Evolutionary conservation across 2,329 filamentous ascomycete genomes (phyloP).

Genomic region (Lecanosticta acicola): DNA sequence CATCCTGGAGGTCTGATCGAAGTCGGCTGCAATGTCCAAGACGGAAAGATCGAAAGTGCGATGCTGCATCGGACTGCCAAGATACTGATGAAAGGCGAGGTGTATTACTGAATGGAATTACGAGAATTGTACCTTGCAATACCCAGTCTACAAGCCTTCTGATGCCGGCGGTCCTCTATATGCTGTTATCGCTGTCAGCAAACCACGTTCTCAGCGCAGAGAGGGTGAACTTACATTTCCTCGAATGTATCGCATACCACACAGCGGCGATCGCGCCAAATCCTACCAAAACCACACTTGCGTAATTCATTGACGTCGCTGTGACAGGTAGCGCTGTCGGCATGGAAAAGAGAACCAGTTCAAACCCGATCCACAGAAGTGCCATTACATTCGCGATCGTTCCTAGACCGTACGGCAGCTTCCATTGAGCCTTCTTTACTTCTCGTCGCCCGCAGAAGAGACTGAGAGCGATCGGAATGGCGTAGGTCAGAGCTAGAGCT

Average conservation of each 20-base stretch:
- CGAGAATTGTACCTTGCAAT: no score
- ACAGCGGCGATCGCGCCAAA: slow-evolving; percentile 37
- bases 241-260: slow-evolving; percentile 1
- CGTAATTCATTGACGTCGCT: slow-evolving; percentile 52
- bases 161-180: slow-evolving; percentile 1
- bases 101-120: slow-evolving; percentile 19
- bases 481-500: slow-evolving; percentile 51
- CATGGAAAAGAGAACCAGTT: slow-evolving; percentile 44
- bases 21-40: slow-evolving; percentile 24
- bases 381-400: slow-evolving; percentile 24
- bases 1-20: slow-evolving; percentile 28
- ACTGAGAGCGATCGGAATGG: slow-evolving; percentile 46
- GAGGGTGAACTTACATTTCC: not conserved
- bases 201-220: no score
- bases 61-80: slow-evolving; percentile 27
- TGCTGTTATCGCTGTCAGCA: not conserved
- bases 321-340: slow-evolving; percentile 52
- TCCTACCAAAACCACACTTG: slow-evolving; percentile 50
- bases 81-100: slow-evolving; percentile 29
- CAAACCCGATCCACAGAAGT: slow-evolving; percentile 25
- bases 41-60: slow-evolving; percentile 26
- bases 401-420: slow-evolving; percentile 31
- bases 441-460: slow-evolving; percentile 34
- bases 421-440: slow-evolving; percentile 13
- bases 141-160: not conserved